These are phyloP conservation scores for Arabidopsis suecica DNA, from an alignment of 345 rosid genomes.

Conservation along the genomic window DNA sequence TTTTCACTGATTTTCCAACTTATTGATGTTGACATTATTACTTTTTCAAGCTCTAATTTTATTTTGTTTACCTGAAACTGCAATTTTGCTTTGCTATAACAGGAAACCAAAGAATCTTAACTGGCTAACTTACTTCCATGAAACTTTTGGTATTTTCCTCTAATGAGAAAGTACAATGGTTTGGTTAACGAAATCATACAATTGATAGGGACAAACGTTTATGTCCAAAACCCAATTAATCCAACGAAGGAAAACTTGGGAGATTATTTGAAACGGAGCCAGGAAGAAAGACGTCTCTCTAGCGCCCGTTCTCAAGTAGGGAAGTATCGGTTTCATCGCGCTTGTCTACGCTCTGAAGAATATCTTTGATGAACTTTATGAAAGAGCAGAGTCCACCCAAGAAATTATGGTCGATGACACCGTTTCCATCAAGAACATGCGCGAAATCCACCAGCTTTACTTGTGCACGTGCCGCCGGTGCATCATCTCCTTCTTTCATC, in stretches of 20 bases:
- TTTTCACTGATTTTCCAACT: conserved; percentile 21
- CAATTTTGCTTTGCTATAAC: conserved; percentile 33
- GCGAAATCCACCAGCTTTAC: conserved; percentile 92
- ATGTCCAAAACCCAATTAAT: conserved; percentile 15
- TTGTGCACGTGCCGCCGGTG: conserved; percentile 37
- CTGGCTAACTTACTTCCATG: not conserved
- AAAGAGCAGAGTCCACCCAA: conserved; percentile 91
- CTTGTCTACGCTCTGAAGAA: conserved; percentile 54
- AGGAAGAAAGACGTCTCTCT: not conserved
- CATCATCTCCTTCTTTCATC: conserved; percentile 41
- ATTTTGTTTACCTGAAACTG: not conserved
- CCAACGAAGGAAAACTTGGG: conserved; percentile 15
- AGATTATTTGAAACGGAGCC: conserved; percentile 14
- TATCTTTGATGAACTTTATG: conserved; percentile 73
- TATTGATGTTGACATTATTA: conserved; percentile 33
- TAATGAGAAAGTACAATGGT: conserved; percentile 14
- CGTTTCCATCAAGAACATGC: conserved; percentile 73
- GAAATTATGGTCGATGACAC: conserved; percentile 89
- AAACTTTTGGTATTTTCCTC: conserved; percentile 4
- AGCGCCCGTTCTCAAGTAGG: conserved; percentile 25
- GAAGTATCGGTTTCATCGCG: conserved; percentile 29
- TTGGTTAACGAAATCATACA: conserved; percentile 21
- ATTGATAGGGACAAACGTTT: conserved; percentile 17
- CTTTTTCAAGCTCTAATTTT: conserved; percentile 40
- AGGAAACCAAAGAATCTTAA: conserved; percentile 27